Conservation (phyloP, 1,284 basidiomycete species). For the Boletellus deceptivus region DNA sequence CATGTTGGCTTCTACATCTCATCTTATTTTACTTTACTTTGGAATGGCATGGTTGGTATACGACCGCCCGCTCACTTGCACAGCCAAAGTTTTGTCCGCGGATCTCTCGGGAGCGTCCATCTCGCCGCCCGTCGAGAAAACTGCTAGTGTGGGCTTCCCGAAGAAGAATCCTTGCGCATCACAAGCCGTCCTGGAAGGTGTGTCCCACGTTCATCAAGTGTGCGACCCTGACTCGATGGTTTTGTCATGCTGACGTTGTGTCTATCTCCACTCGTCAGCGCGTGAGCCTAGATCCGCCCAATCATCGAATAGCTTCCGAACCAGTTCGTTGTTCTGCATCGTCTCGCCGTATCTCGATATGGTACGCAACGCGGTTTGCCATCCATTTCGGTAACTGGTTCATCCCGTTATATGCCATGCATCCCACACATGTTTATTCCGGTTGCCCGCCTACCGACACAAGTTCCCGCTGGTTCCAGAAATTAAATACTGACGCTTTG, state of each 20-base stretch:
- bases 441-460: neutral
- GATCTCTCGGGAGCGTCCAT: no score
- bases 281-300: no score
- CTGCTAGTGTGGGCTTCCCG: neutral
- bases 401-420: neutral
- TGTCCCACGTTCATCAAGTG: no score
- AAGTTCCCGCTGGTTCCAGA: neutral
- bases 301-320: neutral
- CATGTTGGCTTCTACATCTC: neutral
- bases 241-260: no score
- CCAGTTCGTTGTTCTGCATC: neutral
- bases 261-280: no score
- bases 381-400: neutral
- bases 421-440: neutral
- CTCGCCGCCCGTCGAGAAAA: no score
- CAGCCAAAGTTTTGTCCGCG: no score
- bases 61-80: no score
- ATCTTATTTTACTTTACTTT: neutral
- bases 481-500: conserved; percentile 6
- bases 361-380: neutral
- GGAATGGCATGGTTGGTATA: neutral
- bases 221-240: no score
- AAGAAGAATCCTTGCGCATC: neutral
- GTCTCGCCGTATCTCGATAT: no score
- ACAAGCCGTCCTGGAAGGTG: neutral